Conservation (phyloP, 352 stramenopile genomes). For the Phytophthora cactorum region DNA sequence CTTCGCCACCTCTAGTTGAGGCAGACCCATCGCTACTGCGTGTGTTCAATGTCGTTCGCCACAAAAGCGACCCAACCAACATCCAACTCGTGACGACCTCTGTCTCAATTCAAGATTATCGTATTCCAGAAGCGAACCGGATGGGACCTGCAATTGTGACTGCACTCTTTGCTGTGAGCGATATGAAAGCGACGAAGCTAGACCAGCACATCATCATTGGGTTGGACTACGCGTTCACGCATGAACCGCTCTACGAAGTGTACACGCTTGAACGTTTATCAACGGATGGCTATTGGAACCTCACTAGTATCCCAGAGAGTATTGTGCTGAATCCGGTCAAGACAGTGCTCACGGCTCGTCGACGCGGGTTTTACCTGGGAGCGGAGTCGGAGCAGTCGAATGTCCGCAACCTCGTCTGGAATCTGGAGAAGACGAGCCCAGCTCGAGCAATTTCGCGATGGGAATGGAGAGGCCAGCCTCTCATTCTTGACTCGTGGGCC, state of each 20-base stretch:
- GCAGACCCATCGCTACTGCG: slow-evolving; percentile 33
- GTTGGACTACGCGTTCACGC: slow-evolving; percentile 45
- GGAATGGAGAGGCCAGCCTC: slow-evolving; percentile 28
- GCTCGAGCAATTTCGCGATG: slow-evolving; percentile 31
- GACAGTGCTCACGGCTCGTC: slow-evolving; percentile 31
- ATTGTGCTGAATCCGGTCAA: slow-evolving; percentile 29
- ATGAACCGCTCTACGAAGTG: slow-evolving; percentile 36
- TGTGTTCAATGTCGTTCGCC: slow-evolving; percentile 53
- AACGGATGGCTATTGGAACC: slow-evolving; percentile 36
- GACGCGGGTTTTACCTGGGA: slow-evolving; percentile 48
- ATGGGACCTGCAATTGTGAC: slow-evolving; percentile 35
- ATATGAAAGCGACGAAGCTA: slow-evolving; percentile 27
- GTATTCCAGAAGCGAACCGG: slow-evolving; percentile 33
- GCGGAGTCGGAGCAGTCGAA: slow-evolving; percentile 51
- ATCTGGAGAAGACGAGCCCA: slow-evolving; percentile 18
- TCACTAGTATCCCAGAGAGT: slow-evolving; percentile 35
- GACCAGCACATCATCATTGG: slow-evolving; percentile 35
- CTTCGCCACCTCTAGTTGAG: slow-evolving; percentile 29
- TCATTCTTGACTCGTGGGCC: slow-evolving; percentile 51
- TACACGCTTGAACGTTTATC: slow-evolving; percentile 31
- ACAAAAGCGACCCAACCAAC: slow-evolving; percentile 23
- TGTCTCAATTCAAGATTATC: slow-evolving; percentile 51
- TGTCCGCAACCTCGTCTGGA: slow-evolving; percentile 46
- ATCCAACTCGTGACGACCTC: slow-evolving; percentile 37
- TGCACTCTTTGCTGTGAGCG: slow-evolving; percentile 39